Evolutionary conservation across 2,329 filamentous ascomycete genomes (phyloP), one percentile per base, ranked within the genome.

Genomic region (Sporothrix sp.): DNA sequence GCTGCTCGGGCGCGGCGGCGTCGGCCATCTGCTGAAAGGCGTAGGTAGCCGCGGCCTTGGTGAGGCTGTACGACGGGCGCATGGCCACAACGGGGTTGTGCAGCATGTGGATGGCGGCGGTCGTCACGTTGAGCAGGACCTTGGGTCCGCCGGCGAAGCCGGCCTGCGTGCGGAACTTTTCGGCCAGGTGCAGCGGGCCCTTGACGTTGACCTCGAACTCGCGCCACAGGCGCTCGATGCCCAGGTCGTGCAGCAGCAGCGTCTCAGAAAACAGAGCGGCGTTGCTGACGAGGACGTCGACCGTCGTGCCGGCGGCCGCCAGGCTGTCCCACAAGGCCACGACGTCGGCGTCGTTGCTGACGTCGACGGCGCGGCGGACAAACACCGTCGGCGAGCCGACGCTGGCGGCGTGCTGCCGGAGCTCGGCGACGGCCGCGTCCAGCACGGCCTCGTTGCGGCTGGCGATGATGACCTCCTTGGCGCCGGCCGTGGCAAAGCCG

Each of bases 231-330:
- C 53, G 36, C 4, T 54, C 47, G 9, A 48, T 48, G 16, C 54
- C 56, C 13, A 56, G 16, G 7, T 56, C 52, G 9, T 56, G 21
- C 8, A 59, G 43, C 10, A 50, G 18, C 11, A 33, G 14, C 7
- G 25, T 9, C 14, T 36, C 16, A 7, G 43, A 6, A 13, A 52
- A 39, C 3, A 20, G 32, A 18, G 59, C 60, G 0, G 63, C 63
- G 40, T 66, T 68, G 23, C 66, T 58, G 2, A 67, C 60, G 4
- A 68, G 58, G 13, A 69, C 63, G 36, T 69, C 65, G 27, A 68
- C 53, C 9, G 54, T 10, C 33, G 39, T 25, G 18, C 23, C 39
- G 1, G 45, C 11, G 3, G 35, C 28, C 1, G 48, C 46, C 2
- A 57, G 33, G 1, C 18, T 18, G 7, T 36, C 44, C 48, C 48